Percentiles rank a stretch among this genome's conserved stretches.
Evolutionary conservation across 192 early-diverging fungal genomes (phyloP).

Genomic region (Allomyces arbusculus): DNA sequence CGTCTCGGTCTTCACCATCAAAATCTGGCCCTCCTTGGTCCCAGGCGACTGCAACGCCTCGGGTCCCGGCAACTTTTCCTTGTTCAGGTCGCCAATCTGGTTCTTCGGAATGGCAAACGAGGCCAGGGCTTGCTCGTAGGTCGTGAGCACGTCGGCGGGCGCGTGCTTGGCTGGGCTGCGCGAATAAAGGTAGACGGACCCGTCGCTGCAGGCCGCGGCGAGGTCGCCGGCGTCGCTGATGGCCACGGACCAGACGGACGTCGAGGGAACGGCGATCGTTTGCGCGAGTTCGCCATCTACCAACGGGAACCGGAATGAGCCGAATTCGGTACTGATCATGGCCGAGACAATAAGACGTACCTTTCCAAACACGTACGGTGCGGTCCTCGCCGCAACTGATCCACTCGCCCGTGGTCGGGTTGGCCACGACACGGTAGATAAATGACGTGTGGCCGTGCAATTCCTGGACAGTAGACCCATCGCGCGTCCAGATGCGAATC

Average conservation of each 20-base stretch:
- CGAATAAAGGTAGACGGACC: slow-evolving; percentile 62
- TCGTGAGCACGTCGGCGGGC: slow-evolving; percentile 11
- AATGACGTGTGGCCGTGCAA: slow-evolving; percentile 77
- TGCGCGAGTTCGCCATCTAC: slow-evolving; percentile 48
- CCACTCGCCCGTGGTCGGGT: slow-evolving; percentile 53
- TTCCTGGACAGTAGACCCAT: slow-evolving; percentile 49
- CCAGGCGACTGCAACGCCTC: slow-evolving; percentile 56
- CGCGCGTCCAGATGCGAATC: slow-evolving; percentile 58
- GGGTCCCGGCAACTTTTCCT: slow-evolving; percentile 51
- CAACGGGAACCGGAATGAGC: background rate
- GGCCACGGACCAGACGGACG: slow-evolving; percentile 79
- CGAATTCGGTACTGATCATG: no score
- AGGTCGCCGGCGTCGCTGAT: slow-evolving; percentile 64
- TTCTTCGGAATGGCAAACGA: slow-evolving; percentile 24
- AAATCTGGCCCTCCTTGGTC: slow-evolving; percentile 59
- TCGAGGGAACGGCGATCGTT: slow-evolving; percentile 64
- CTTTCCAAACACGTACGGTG: slow-evolving; percentile 63
- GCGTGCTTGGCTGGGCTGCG: slow-evolving; percentile 38
- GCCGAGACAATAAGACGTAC: slow-evolving; percentile 8
- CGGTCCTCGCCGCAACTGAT: slow-evolving; percentile 90
- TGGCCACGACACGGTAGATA: slow-evolving; percentile 53
- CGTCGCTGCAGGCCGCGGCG: slow-evolving; percentile 64
- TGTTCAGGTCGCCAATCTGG: slow-evolving; percentile 67
- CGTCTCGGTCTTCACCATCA: slow-evolving; percentile 63
- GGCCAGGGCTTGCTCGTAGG: slow-evolving; percentile 20